These are phyloP conservation scores for Tardiomyces digboiensis DNA, from an alignment of 1,139 yeast genomes.

Conservation along the genomic window DNA sequence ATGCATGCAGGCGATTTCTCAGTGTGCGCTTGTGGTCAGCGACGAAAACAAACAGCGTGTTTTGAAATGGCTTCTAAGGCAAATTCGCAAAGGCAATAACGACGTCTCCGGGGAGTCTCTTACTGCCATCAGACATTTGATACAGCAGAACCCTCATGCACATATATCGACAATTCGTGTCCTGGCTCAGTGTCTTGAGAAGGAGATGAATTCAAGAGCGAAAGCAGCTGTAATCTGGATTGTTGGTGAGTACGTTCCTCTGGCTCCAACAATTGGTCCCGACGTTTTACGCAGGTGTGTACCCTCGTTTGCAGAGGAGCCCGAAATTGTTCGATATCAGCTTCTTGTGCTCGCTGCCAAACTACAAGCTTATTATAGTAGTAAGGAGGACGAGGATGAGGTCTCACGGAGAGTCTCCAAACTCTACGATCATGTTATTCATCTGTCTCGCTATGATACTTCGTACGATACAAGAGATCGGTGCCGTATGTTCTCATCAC, in stretches of 20 bases:
- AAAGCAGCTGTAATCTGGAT: conserved; percentile 86
- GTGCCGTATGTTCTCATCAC: conserved; percentile 60
- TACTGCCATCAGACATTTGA: conserved; percentile 58
- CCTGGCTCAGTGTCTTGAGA: conserved; percentile 26
- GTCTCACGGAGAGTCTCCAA: conserved; percentile 40
- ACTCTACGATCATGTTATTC: conserved; percentile 49
- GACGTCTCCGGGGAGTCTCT: conserved; percentile 48
- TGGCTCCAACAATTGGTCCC: conserved; percentile 51
- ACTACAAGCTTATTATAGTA: conserved; percentile 42
- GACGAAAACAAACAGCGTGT: conserved; percentile 19
- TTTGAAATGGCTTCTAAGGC: conserved; percentile 38
- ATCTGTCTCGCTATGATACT: conserved; percentile 63
- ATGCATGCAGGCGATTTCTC: conserved; percentile 39
- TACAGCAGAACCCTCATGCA: conserved; percentile 49
- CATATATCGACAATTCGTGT: conserved; percentile 34
- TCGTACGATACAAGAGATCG: conserved; percentile 79
- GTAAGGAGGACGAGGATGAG: conserved; percentile 15
- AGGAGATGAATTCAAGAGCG: conserved; percentile 33
- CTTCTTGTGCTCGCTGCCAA: conserved; percentile 69
- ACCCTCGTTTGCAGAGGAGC: conserved; percentile 47
- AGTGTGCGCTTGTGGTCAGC: conserved; percentile 33
- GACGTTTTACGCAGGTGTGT: conserved; percentile 61
- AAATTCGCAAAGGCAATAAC: conserved; percentile 24
- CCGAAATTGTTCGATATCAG: conserved; percentile 56
- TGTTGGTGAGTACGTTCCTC: conserved; percentile 65